These are phyloP conservation scores for Leccinum barrowsii DNA, from an alignment of 768 basidiomycete species.

Conservation along the genomic window DNA sequence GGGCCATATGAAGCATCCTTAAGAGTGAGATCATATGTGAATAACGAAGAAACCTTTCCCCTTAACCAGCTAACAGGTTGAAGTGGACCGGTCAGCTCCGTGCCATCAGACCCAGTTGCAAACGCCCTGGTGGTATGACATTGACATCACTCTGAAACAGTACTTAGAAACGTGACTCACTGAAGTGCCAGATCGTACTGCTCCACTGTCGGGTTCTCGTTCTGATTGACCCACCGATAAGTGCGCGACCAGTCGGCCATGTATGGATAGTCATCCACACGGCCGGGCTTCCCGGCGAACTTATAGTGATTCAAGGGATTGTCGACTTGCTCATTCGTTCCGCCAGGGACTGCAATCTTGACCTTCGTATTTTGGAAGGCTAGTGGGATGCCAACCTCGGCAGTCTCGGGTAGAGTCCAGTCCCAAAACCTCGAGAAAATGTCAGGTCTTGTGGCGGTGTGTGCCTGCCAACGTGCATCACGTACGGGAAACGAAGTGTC, in stretches of 20 bases:
- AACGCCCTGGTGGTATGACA: slow-evolving; percentile 6
- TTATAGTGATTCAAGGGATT: slow-evolving; percentile 18
- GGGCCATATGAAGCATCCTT: too few species aligned
- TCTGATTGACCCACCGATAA: slow-evolving; percentile 11
- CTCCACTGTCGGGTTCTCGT: slow-evolving; percentile 3
- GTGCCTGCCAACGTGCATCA: neutral
- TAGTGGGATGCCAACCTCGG: slow-evolving; percentile 4
- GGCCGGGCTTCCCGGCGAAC: slow-evolving; percentile 2
- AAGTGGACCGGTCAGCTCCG: too few species aligned
- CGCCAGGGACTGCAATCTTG: neutral
- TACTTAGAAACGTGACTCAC: neutral
- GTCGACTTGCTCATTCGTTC: neutral
- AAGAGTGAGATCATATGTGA: too few species aligned
- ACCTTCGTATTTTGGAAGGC: neutral
- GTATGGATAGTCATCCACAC: neutral
- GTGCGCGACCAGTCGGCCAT: slow-evolving; percentile 11
- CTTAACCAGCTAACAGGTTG: neutral
- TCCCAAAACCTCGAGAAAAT: slow-evolving; percentile 15
- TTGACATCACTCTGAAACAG: too few species aligned
- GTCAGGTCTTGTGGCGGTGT: neutral
- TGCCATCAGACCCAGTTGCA: neutral
- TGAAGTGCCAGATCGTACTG: slow-evolving; percentile 10
- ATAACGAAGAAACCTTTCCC: too few species aligned
- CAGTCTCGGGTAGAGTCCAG: slow-evolving; percentile 6
- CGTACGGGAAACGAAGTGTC: slow-evolving; percentile 18